A percentile compares a stretch with the other conserved stretches of the same genome.
Conservation (phyloP, 2,329 filamentous ascomycete species). For the Colletotrichum truncatum region DNA sequence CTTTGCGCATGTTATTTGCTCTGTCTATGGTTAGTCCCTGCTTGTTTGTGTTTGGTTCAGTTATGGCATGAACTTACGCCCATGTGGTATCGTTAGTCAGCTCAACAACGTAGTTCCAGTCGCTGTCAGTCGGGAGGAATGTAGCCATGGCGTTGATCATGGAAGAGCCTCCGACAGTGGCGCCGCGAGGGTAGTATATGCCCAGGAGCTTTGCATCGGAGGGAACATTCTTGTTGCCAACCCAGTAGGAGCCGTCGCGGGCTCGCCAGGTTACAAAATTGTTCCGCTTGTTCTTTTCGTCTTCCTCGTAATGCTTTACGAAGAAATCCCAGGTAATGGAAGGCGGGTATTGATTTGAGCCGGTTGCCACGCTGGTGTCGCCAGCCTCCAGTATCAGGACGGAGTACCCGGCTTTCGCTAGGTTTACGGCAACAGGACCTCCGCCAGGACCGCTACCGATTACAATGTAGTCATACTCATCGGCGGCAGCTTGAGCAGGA, state of each 20-base stretch:
- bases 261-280: conserved; percentile 49
- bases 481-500: background rate
- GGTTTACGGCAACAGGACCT: conserved; percentile 60
- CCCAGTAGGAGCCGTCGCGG: conserved; percentile 43
- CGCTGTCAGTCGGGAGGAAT: conserved; percentile 64
- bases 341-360: conserved; percentile 32
- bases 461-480: conserved; percentile 65
- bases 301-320: background rate
- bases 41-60: background rate
- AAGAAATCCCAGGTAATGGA: conserved; percentile 18
- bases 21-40: background rate
- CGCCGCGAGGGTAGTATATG: conserved; percentile 55
- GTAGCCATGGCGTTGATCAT: conserved; percentile 69
- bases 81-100: conserved; percentile 69
- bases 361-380: conserved; percentile 37
- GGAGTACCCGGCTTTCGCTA: conserved; percentile 63
- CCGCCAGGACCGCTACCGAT: conserved; percentile 66
- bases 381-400: conserved; percentile 67
- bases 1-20: conserved; percentile 42
- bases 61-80: conserved; percentile 38
- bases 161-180: conserved; percentile 58
- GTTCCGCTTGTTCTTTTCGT: background rate
- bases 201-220: conserved; percentile 49
- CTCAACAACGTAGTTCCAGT: conserved; percentile 65
- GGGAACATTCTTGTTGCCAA: conserved; percentile 38